These are phyloP conservation scores for Colletotrichum scovillei DNA, from an alignment of 2,329 filamentous ascomycete genomes.

Conservation along the genomic window DNA sequence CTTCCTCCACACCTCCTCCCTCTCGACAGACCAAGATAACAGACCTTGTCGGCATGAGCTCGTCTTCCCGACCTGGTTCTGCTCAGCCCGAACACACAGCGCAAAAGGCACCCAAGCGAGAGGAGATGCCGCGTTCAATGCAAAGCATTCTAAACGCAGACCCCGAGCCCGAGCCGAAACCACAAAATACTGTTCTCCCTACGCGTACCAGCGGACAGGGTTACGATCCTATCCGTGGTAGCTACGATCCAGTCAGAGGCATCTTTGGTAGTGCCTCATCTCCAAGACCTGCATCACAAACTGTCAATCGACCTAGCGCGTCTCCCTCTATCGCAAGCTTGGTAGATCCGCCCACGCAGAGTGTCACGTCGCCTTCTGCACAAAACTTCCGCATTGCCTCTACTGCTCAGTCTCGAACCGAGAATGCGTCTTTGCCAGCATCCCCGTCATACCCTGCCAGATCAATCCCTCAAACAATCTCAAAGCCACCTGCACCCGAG, in stretches of 20 bases:
- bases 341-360: slow-evolving; percentile 72
- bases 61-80: slow-evolving; percentile 42
- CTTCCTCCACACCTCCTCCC: slow-evolving; percentile 35
- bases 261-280: slow-evolving; percentile 57
- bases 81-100: slow-evolving; percentile 47
- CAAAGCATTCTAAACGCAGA: slow-evolving; percentile 68
- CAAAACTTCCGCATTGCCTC: slow-evolving; percentile 37
- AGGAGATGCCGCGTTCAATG: slow-evolving; percentile 63
- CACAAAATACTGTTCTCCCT: slow-evolving; percentile 55
- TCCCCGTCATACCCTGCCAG: slow-evolving; percentile 55
- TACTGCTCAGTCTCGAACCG: slow-evolving; percentile 46
- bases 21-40: slow-evolving; percentile 53
- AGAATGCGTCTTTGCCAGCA: slow-evolving; percentile 52
- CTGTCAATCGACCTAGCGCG: slow-evolving; percentile 78
- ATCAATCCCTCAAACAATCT: slow-evolving; percentile 46
- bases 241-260: slow-evolving; percentile 70
- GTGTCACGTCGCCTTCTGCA: slow-evolving; percentile 50
- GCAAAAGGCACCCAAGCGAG: slow-evolving; percentile 63
- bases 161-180: slow-evolving; percentile 52
- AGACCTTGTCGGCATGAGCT: slow-evolving; percentile 46
- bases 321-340: slow-evolving; percentile 94
- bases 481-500: slow-evolving; percentile 46
- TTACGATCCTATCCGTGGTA: slow-evolving; percentile 91
- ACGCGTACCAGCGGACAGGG: slow-evolving; percentile 79
- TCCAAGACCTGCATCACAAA: slow-evolving; percentile 56